phyloP scores from a whole-genome alignment of 2,329 filamentous ascomycete genomes.

The Colletotrichum ledebouriae region DNA sequence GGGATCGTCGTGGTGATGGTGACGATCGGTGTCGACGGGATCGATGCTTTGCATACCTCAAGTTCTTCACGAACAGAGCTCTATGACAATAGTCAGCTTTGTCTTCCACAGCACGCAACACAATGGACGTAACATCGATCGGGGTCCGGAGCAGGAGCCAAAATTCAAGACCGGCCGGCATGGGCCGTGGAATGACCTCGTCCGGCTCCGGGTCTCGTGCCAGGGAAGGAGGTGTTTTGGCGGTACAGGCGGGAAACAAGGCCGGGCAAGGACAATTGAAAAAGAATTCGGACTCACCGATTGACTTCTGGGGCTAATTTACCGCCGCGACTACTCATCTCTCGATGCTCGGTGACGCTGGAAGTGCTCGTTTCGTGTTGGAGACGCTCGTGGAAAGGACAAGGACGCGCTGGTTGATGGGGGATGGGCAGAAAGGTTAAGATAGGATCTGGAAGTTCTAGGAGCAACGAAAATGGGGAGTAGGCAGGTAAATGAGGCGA shows the following conservation, averaged over 20 bases:
- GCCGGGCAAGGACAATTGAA: slow-evolving; percentile 33
- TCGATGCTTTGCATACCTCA: slow-evolving; percentile 77
- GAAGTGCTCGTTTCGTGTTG: slow-evolving; percentile 39
- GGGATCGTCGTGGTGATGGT: slow-evolving; percentile 41
- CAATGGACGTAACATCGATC: slow-evolving; percentile 15
- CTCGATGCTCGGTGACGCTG: slow-evolving; percentile 65
- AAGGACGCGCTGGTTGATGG: slow-evolving; percentile 47
- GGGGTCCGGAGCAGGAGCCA: slow-evolving; percentile 1
- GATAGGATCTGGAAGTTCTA: slow-evolving; percentile 42
- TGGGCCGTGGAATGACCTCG: slow-evolving; percentile 33
- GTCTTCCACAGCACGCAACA: slow-evolving; percentile 1
- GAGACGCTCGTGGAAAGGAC: slow-evolving; percentile 46
- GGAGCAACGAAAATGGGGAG: slow-evolving; percentile 43
- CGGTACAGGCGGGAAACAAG: slow-evolving; percentile 22
- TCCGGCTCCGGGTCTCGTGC: slow-evolving; percentile 33
- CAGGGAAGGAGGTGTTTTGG: slow-evolving; percentile 25
- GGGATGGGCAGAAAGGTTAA: slow-evolving; percentile 40
- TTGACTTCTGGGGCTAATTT: slow-evolving; percentile 99
- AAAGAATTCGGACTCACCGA: slow-evolving; percentile 72
- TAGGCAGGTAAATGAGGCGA: slow-evolving; percentile 44
- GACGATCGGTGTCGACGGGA: slow-evolving; percentile 70
- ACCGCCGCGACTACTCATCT: slow-evolving; percentile 96
- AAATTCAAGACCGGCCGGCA: slow-evolving; percentile 19
- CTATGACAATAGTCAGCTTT: slow-evolving; percentile 63
- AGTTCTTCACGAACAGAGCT: slow-evolving; percentile 99